These are phyloP conservation scores for Claviceps monticola DNA, from an alignment of 2,329 filamentous ascomycete species.

Conservation along the genomic window DNA sequence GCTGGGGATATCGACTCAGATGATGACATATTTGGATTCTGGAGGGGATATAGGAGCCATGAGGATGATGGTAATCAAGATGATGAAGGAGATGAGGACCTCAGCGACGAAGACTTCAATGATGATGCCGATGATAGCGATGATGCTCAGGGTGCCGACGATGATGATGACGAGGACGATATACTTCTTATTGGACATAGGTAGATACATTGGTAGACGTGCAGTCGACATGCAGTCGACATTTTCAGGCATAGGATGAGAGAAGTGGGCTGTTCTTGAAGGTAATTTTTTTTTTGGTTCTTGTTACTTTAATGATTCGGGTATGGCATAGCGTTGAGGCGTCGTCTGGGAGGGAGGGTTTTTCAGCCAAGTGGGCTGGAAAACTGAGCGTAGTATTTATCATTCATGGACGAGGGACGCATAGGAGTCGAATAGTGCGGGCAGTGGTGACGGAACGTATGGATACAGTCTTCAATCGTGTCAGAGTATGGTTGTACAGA, in stretches of 20 bases:
- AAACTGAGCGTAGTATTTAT: background rate
- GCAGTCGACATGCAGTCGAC: no score
- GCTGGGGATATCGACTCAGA: constrained; percentile 33
- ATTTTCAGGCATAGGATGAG: background rate
- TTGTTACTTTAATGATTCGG: background rate
- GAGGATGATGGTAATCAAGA: constrained; percentile 28
- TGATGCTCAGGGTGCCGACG: constrained; percentile 27
- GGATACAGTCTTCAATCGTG: background rate
- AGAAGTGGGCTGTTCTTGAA: background rate
- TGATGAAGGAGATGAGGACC: constrained; percentile 31
- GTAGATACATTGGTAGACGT: constrained; percentile 15
- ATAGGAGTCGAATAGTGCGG: background rate
- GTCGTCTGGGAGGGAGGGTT: background rate
- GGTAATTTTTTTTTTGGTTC: background rate
- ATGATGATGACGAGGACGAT: constrained; percentile 31
- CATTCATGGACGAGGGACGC: background rate
- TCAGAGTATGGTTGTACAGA: background rate
- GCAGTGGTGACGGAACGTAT: background rate
- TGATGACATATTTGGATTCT: constrained; percentile 44
- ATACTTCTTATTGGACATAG: constrained; percentile 37
- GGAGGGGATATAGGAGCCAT: constrained; percentile 26
- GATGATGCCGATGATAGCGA: constrained; percentile 33
- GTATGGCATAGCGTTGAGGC: background rate
- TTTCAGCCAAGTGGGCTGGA: background rate
- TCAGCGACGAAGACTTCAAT: constrained; percentile 28